Conservation (phyloP, 768 basidiomycete genomes). For the Obba rivulosa region DNA sequence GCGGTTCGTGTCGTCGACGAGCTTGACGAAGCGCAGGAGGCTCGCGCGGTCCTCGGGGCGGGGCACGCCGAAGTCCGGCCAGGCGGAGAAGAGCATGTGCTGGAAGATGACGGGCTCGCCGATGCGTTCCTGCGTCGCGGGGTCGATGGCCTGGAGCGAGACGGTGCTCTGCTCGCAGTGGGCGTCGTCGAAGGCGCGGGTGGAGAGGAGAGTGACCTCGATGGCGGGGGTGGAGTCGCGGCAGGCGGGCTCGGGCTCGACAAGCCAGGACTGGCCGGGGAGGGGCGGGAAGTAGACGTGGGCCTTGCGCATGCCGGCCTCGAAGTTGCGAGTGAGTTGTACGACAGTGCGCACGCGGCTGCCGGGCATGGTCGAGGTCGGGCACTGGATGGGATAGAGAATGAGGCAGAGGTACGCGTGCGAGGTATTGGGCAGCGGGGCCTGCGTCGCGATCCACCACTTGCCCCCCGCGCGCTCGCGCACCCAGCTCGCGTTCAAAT, state of each 20-base stretch:
- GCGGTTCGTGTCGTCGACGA: conserved; percentile 62
- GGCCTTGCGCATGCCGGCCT: conserved; percentile 67
- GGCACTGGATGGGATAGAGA: conserved; percentile 38
- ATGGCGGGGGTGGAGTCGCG: conserved; percentile 34
- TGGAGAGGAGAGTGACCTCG: conserved; percentile 51
- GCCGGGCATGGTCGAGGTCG: conserved; percentile 15
- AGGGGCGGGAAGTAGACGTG: conserved; percentile 67
- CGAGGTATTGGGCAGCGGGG: conserved; percentile 62
- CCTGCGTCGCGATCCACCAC: conserved; percentile 86
- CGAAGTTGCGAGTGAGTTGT: conserved; percentile 73
- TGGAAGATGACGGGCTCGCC: conserved; percentile 47
- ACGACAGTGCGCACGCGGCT: conserved; percentile 69
- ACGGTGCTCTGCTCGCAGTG: conserved; percentile 59
- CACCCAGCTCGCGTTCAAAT: conserved; percentile 88
- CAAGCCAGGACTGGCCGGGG: conserved; percentile 44
- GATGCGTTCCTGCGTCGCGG: conserved; percentile 6
- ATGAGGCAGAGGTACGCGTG: conserved; percentile 76
- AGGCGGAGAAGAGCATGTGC: conserved; percentile 69
- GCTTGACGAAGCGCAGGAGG: conserved; percentile 53
- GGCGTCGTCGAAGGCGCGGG: conserved; percentile 44
- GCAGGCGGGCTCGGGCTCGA: conserved; percentile 41
- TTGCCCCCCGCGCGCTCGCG: conserved; percentile 64
- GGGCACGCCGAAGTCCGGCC: conserved; percentile 88
- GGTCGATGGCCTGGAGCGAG: conserved; percentile 39
- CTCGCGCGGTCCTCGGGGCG: conserved; percentile 50